Evolutionary conservation across 805 yeast species (phyloP), one percentile per base, ranked within the genome.

Genomic region (Teunomyces atbi): DNA sequence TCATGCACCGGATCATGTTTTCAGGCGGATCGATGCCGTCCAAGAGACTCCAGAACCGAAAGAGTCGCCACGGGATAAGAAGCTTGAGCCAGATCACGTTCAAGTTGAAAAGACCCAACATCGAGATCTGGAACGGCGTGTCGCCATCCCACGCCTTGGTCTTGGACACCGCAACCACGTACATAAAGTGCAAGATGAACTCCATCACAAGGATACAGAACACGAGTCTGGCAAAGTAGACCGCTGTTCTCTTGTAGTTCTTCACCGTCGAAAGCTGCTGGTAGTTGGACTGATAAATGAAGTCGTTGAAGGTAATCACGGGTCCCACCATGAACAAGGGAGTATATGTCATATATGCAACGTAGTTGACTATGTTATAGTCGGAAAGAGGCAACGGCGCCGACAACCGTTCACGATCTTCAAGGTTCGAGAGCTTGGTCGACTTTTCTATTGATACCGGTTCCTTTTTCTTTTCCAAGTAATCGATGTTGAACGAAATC

Each of bases 301-400:
- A 94, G 64, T 94, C 99, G 67, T 94, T 94, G 72, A 87, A 94
- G 0, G 98, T 87, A 35, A 94, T 61, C 13, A 94, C 82, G 19
- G 99, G 99, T 1, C 99, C 99, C 2, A 96, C 97, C 55, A 94
- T 83, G 65, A 87, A 88, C 41, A 94, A 69, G 3, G 99, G 99
- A 0, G 96, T 80, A 58, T 94, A 94, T 4, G 85, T 68, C 28
- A 88, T 62, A 60, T 90, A 94, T 0, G 96, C 83, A 35, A 89
- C 49, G 61, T 86, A 89, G 60, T 88, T 86, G 36, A 64, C 43
- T n/a, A 82, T 55, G 27, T 71, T 73, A 65, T 90, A 94, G 37
- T 83, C 88, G 1, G 66, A 55, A 0, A 81, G 45, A 1, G 81
- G 82, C 39, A 85, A 73, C 4, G 86, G 86, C 1, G 84, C 84